Base-by-base conservation (phyloP, 768 basidiomycete genomes). In the Tulasnella sp. region DNA sequence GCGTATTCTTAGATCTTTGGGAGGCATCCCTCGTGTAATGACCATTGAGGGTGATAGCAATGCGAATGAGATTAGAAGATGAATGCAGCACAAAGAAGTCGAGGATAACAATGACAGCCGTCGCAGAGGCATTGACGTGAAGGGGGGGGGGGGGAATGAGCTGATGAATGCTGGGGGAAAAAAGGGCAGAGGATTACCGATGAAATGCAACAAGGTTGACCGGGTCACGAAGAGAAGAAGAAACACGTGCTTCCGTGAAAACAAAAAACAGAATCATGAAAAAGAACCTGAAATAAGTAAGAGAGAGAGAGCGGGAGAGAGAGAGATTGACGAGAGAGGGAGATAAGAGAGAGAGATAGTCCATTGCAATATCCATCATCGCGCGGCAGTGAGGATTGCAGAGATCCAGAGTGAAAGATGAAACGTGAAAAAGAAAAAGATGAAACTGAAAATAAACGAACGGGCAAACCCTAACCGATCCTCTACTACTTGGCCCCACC, bases 401-500 rank as follows among this genome's bases (percentile, higher is more conserved):
- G 52, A 59, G 19, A 59, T 59, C 52, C 52, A 14, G 52, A 59
- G 22, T n/a, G 22, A 59, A 29, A 5, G 26, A 5, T n/a, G 52
- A 59, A 59, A 59, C 1, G 26, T 29, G 4, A 59, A 59, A 11
- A 5, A 5, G 26, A 59, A 59, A 44, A 40, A 40, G 16, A 40
- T 44, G 17, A 44, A 44, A 16, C n/a, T 12, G 42, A 44, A 44
- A 7, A 2, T 6, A 14, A 59, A 26, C 9, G 29, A 59, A 59
- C 9, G 29, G 29, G 52, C 22, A 29, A 59, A 59, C 11, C 52
- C 22, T 59, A n/a, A 59, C 22, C 22, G 22, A 59, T 59, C 9
- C 52, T 59, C 29, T 2, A 59, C 52, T 59, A 59, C 52, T 64
- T 72, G 70, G 77, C 64, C 75, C 76, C 26, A 74, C 74, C 87